Base-by-base conservation (phyloP, 257 asterid species). In the Nicotiana knightiana region DNA sequence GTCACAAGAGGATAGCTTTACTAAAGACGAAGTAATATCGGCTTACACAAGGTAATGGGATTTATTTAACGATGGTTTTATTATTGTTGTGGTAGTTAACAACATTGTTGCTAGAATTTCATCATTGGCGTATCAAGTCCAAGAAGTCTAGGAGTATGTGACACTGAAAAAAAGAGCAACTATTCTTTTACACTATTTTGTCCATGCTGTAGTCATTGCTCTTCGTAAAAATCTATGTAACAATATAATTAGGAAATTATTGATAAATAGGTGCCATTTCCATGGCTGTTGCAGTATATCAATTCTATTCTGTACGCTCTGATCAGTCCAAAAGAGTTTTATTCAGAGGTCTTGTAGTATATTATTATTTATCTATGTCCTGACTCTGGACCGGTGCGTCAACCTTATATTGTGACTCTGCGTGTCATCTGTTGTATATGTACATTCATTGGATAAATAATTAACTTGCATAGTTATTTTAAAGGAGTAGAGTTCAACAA, bases 1-100 rank as follows among this genome's bases (percentile, higher is more conserved):
- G 54, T 90, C 91, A 2, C 95, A 93, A 82, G 98, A 93, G 84
- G 98, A 95, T 81, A 93, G 99, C 86, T 93, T 91, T 83, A 91
- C 97, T 3, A 95, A 95, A 87, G 99, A 95, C 71, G 99, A 95
- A 91, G 89, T 93, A 85, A 87, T 95, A 89, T 92, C 99, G 4
- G 93, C 95, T 17, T 89, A 92, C 84, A 90, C 98, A 86, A 93
- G 99, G 97, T 95, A 91, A 37, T 35, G 3, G n/a, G 61, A 77
- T 84, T 82, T 53, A 75, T 78, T 16, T 58, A 61, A 71, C 33
- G 17, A 3, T 24, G 43, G 30, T 24, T 39, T 61, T 46, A 24
- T 79, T 39, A 3, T 37, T 37, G 12, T 37, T 79, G 39, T 79
- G 55, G 73, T 61, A 79, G 21, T 58, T 39, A 64, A 79, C 35